Base-by-base conservation (phyloP, 495 filamentous ascomycete genomes). In the Penicillium egyptiacum region DNA sequence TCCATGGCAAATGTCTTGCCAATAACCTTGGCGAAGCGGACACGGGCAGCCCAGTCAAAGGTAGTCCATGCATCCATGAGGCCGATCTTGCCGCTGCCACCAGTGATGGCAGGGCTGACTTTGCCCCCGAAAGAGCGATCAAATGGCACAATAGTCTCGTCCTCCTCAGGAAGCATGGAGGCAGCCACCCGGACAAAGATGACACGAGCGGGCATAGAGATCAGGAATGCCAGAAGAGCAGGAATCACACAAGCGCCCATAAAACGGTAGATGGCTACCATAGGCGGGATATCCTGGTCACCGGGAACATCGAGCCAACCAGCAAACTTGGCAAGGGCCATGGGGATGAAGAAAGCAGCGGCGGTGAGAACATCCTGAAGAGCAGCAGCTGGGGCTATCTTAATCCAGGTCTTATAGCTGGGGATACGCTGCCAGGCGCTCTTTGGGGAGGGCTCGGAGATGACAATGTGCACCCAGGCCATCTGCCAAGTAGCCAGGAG, bases 81-180 rank as follows among this genome's bases (percentile, higher is more conserved):
- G 43, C 82, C 82, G 52, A 88, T 77, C 58, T 78, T 81, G 62
- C 88, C 87, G 66, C 80, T 82, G 51, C 89, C 90, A 56, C 84
- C 87, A 7, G 90, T 73, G 43, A 88, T 79, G 20, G 80, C 82
- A 20, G 86, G 81, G 26, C 71, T 66, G 19, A 84, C 78, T 62
- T 82, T 83, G 14, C 83, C 78, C 39, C 78, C 83, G 57, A 89
- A 89, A 45, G 78, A 82, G 47, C 86, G 82, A 72, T 91, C 88
- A 51, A 91, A 90, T n/a, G 85, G 83, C 44, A 91, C 85, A 56
- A 92, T 88, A 4, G 83, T 79, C 68, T 91, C 85, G 45, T 89
- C 73, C 25, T 82, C 78, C 54, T 89, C 86, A 0, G 86, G 77
- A 1, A 91, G 81, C 67, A 89, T 80, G 4, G 85, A 87, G 16